Percentiles rank a stretch among this genome's conserved stretches.
phyloP scores from a whole-genome alignment of 2,329 filamentous ascomycete genomes.

The Curvularia verruculosa region DNA sequence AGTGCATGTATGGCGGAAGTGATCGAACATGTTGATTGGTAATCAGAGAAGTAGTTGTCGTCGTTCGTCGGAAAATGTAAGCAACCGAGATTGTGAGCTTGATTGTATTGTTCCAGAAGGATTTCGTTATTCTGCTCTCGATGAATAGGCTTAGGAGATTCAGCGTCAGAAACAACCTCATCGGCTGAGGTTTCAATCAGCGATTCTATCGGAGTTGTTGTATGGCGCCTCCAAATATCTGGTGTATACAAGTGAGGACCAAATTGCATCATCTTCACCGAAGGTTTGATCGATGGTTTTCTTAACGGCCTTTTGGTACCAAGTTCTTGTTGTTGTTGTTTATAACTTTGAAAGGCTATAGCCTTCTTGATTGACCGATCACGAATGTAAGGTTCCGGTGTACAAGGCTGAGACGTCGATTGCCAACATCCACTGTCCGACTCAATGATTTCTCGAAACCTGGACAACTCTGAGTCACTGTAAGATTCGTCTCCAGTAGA shows the following conservation, averaged over 20 bases:
- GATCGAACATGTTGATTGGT: constrained; percentile 44
- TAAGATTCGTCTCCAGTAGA: constrained; percentile 39
- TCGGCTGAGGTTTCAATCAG: constrained; percentile 56
- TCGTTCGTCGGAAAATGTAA: constrained; percentile 25
- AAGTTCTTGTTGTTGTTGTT: constrained; percentile 27
- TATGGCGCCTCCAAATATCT: constrained; percentile 60
- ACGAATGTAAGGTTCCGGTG: constrained; percentile 34
- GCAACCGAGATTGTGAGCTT: constrained; percentile 34
- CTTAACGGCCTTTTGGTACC: constrained; percentile 32
- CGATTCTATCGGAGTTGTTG: constrained; percentile 53
- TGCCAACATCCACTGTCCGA: constrained; percentile 33
- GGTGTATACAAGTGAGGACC: constrained; percentile 53
- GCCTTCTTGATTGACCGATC: constrained; percentile 35
- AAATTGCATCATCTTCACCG: constrained; percentile 62
- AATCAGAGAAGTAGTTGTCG: constrained; percentile 31
- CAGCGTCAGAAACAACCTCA: constrained; percentile 34
- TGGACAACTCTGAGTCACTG: constrained; percentile 43
- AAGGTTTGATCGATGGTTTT: constrained; percentile 25
- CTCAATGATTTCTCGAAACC: constrained; percentile 40
- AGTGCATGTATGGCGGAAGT: constrained; percentile 38
- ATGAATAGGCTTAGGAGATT: constrained; percentile 35
- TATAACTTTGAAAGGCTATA: constrained; percentile 29
- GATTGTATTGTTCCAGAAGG: constrained; percentile 24
- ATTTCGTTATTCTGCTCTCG: constrained; percentile 32
- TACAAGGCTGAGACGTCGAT: constrained; percentile 43